Base-by-base conservation (phyloP, 2,329 filamentous ascomycete genomes). In the Gaeumannomyces sp. region DNA sequence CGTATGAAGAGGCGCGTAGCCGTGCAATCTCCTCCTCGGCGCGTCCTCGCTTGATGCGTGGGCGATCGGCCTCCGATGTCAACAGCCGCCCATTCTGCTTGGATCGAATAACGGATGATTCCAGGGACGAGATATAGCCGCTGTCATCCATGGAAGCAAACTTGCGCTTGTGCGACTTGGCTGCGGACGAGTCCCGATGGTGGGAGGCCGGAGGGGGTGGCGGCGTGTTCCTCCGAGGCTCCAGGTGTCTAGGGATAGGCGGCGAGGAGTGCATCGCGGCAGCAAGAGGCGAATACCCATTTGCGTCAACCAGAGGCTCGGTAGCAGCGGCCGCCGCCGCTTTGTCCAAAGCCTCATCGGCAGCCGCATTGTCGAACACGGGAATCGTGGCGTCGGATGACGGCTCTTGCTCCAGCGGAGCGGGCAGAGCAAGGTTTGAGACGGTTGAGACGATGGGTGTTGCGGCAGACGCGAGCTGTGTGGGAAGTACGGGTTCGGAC, bases 11-110 rank as follows among this genome's bases (percentile, higher is more conserved):
- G 67, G 91, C 91, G 69, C 95, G 90, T 64, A 98, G 89, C 57
- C 94, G 91, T 60, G 91, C 91, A 80, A 99, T 97, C 76, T 97
- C 95, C 71, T 96, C 93, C 76, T 98, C 95, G 22, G 95, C 95
- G 67, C 94, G 90, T 35, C 94, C 94, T 66, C 92, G 89, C 79
- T 94, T 96, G 71, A 93, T 89, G 64, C 87, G 85, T 62, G 89
- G 89, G n/a, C 89, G 88, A 70, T 93, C 90, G 63, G 88, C 85
- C 71, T 96, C 93, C 0, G 92, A 94, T 4, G 89, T 92, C 59
- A 92, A 82, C 25, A 91, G 81, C 65, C 86, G 81, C 22, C 79
- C 80, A 66, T 85, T 81, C 68, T 86, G 84, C 68, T 88, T 87
- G 61, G 90, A 88, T 66, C 94, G 86, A 74, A 92, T 85, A 19